A percentile compares a stretch with the other conserved stretches of the same genome.
phyloP scores from a whole-genome alignment of 148 eudicot species.

The Limonium bicolor region DNA sequence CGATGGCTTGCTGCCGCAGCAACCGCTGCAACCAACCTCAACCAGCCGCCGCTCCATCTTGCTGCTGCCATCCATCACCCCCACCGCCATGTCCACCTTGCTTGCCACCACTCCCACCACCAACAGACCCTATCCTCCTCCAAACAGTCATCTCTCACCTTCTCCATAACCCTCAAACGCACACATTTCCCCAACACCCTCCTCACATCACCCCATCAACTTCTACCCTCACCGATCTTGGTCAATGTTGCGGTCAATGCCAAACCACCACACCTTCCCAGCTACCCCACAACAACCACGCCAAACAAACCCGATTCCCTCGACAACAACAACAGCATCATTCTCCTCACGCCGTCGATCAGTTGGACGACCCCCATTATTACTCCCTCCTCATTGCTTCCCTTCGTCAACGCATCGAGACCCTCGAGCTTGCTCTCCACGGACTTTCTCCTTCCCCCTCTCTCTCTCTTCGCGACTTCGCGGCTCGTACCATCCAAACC shows the following conservation, averaged over 20 bases:
- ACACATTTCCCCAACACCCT: constrained; percentile 8
- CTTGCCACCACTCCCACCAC: constrained; percentile 15
- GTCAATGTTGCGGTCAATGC: too few relatives aligned
- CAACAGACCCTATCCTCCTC: constrained; percentile 19
- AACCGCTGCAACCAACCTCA: constrained; percentile 14
- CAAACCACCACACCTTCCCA: constrained; percentile 3
- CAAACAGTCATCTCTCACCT: constrained; percentile 21
- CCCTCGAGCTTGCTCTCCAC: constrained; percentile 59
- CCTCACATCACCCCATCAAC: not conserved
- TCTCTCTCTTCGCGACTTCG: constrained; percentile 42
- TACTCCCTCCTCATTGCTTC: constrained; percentile 22
- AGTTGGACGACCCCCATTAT: constrained; percentile 1
- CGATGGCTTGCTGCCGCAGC: constrained; percentile 40
- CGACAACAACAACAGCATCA: constrained; percentile 4
- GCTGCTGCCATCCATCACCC: constrained; percentile 14
- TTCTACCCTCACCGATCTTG: too few relatives aligned
- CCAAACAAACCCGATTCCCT: constrained; percentile 3
- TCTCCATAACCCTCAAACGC: constrained; percentile 18
- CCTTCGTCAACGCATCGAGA: constrained; percentile 53
- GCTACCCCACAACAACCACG: constrained; percentile 9
- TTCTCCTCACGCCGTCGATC: constrained; percentile 6
- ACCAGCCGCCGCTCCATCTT: constrained; percentile 16
- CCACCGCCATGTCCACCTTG: constrained; percentile 11
- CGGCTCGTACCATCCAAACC: constrained; percentile 74
- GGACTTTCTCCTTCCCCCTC: constrained; percentile 9